phyloP scores from a whole-genome alignment of 768 basidiomycete species.

The Coprinellus micaceus region DNA sequence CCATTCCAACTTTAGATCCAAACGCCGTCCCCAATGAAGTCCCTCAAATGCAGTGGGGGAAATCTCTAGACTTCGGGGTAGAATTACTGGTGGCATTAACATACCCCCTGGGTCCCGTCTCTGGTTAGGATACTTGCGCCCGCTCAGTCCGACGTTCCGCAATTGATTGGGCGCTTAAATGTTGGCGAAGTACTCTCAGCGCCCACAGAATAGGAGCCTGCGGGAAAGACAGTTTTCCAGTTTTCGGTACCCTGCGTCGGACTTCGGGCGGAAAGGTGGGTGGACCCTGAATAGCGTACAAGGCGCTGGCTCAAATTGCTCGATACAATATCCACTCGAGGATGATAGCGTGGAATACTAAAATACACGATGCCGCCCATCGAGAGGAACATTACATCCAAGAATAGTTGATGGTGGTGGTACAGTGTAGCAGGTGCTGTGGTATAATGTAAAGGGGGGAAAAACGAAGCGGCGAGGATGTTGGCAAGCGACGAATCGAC shows the following conservation, averaged over 20 bases:
- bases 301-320: too few species aligned
- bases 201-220: too few species aligned
- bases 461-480: too few species aligned
- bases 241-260: background rate
- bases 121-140: conserved; percentile 40
- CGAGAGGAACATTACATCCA: too few species aligned
- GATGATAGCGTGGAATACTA: too few species aligned
- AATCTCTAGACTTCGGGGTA: conserved; percentile 60
- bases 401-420: background rate
- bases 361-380: too few species aligned
- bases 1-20: background rate
- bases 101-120: conserved; percentile 67
- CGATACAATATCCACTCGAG: background rate
- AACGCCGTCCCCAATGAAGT: conserved; percentile 37
- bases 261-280: background rate
- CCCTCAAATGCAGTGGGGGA: conserved; percentile 64
- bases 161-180: background rate
- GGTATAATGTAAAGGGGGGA: background rate
- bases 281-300: background rate
- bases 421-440: background rate
- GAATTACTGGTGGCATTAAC: conserved; percentile 62
- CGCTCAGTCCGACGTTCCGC: conserved; percentile 18
- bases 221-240: too few species aligned
- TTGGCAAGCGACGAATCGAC: conserved; percentile 5
- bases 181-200: background rate